These are phyloP conservation scores for Myriosclerotinia curreyana DNA, from an alignment of 2,329 filamentous ascomycete genomes.

Conservation along the genomic window DNA sequence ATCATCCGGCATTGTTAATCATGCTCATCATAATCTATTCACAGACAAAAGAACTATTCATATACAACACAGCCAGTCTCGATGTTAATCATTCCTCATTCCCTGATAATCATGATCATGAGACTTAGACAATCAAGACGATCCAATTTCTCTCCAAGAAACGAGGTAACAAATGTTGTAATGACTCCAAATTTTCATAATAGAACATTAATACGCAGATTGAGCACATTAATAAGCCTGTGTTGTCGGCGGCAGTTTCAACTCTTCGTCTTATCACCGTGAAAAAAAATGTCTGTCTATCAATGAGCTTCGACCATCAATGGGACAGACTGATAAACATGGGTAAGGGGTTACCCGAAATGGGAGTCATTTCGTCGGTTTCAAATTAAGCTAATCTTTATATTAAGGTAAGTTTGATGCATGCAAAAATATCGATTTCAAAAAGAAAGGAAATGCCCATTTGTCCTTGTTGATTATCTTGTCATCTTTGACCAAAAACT, in stretches of 20 bases:
- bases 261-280: not conserved
- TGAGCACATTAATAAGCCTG: not conserved
- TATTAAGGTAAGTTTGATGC: not conserved
- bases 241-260: conserved; percentile 5
- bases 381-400: conserved; percentile 6
- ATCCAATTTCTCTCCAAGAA: not conserved
- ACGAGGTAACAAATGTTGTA: not conserved
- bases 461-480: not conserved
- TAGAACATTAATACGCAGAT: not conserved
- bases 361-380: conserved; percentile 6
- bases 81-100: not conserved
- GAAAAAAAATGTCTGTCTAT: not conserved
- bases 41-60: conserved; percentile 9
- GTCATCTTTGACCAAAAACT: not conserved
- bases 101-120: conserved; percentile 6
- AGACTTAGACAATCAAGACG: conserved; percentile 2
- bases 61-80: not conserved
- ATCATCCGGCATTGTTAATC: conserved; percentile 4
- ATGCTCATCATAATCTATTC: conserved; percentile 2
- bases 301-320: conserved; percentile 9
- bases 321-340: not conserved
- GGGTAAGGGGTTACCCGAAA: not conserved
- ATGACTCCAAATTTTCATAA: not conserved
- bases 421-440: not conserved
- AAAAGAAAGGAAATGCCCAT: not conserved